Percentiles rank a stretch among this genome's conserved stretches.
Conservation (phyloP, 2,329 filamentous ascomycete genomes). For the Alternaria arbusti region DNA sequence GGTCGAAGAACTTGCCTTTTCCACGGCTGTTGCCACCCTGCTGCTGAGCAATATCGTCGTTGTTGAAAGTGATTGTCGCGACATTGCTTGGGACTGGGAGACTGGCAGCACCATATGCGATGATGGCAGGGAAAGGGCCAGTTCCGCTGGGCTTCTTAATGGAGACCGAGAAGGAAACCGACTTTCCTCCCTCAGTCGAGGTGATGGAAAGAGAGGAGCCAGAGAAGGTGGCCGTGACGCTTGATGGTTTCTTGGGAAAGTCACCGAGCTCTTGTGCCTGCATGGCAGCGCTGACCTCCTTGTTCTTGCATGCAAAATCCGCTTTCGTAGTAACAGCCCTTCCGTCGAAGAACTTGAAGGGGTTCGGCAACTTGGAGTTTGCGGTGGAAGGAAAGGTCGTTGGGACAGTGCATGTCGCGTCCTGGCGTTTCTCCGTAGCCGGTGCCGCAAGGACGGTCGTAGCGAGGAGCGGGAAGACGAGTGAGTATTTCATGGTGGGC, state of each 20-base stretch:
- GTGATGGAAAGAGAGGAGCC: conserved; percentile 45
- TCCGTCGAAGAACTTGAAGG: conserved; percentile 49
- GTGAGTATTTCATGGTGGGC: conserved; percentile 42
- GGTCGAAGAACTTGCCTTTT: conserved; percentile 64
- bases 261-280: conserved; percentile 48
- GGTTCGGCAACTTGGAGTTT: conserved; percentile 46
- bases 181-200: conserved; percentile 42
- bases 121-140: conserved; percentile 63
- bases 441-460: conserved; percentile 39
- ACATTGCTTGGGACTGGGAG: conserved; percentile 63
- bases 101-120: conserved; percentile 61
- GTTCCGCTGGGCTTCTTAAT: conserved; percentile 51
- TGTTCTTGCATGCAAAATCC: conserved; percentile 46
- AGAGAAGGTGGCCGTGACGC: conserved; percentile 41
- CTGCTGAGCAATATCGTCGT: conserved; percentile 64
- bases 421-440: conserved; percentile 39
- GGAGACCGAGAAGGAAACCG: conserved; percentile 46
- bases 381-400: conserved; percentile 37
- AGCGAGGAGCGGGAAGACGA: conserved; percentile 38
- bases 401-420: conserved; percentile 35
- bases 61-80: conserved; percentile 65
- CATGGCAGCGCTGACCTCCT: conserved; percentile 44
- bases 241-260: conserved; percentile 45
- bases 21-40: conserved; percentile 55
- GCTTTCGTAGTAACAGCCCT: conserved; percentile 43